Evolutionary conservation across 106 monocot species (phyloP).

Genomic region (Dioscorea zingiberensis): DNA sequence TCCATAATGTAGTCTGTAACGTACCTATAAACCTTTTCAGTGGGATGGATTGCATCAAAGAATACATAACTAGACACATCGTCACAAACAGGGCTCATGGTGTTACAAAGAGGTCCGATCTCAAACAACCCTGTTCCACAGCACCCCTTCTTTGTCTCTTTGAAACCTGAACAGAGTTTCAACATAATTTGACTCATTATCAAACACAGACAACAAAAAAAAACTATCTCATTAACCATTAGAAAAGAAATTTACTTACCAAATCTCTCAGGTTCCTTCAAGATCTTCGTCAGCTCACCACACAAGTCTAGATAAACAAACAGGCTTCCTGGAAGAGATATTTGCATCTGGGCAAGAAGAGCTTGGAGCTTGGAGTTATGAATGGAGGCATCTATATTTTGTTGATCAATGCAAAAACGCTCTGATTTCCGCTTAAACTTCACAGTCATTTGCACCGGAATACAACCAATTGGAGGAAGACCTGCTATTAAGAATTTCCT

Average conservation of each 20-base stretch:
- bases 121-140: conserved; percentile 46
- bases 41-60: conserved; percentile 43
- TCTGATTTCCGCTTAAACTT: background rate
- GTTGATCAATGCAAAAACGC: conserved; percentile 25
- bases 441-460: conserved; percentile 29
- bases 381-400: conserved; percentile 21
- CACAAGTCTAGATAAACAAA: conserved; percentile 33
- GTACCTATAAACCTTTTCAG: conserved; percentile 28
- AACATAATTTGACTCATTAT: too few species aligned
- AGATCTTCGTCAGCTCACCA: conserved; percentile 17
- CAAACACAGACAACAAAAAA: too few species aligned
- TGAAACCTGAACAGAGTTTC: conserved; percentile 23
- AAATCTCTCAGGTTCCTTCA: conserved; percentile 23
- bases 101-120: conserved; percentile 33
- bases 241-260: conserved; percentile 14
- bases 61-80: conserved; percentile 26
- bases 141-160: conserved; percentile 36
- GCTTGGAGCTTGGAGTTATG: conserved; percentile 31
- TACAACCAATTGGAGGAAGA: conserved; percentile 44
- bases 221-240: too few species aligned
- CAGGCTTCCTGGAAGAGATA: conserved; percentile 25
- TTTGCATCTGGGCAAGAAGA: conserved; percentile 14
- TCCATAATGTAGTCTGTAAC: conserved; percentile 19
- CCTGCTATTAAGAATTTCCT: conserved; percentile 27
- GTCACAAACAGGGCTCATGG: conserved; percentile 19